phyloP scores from a whole-genome alignment of 202 grass and related monocot species.

The Bolboschoenoplectus hybrid region DNA sequence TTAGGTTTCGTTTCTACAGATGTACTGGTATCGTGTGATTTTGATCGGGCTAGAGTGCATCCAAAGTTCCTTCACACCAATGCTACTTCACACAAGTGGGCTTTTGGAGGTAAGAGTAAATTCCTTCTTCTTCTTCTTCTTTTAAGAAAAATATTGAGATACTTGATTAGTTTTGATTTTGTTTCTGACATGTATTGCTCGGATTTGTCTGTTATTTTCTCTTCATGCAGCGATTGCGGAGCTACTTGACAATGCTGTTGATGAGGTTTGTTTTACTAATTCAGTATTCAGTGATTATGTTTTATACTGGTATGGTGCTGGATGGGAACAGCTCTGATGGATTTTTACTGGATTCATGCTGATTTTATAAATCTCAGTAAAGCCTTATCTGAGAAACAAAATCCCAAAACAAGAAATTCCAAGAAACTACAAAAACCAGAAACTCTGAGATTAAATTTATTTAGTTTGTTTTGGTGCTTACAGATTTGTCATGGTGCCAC shows the following conservation, averaged over 20 bases:
- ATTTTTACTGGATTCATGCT: neutral
- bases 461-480: slow-evolving; percentile 42
- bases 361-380: neutral
- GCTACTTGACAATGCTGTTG: slow-evolving; percentile 96
- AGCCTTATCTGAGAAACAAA: neutral
- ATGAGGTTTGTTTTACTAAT: slow-evolving; percentile 71
- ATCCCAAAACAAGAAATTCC: neutral
- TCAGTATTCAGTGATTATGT: slow-evolving; percentile 19
- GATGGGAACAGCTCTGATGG: neutral
- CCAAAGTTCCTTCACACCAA: slow-evolving; percentile 97
- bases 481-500: slow-evolving; percentile 92
- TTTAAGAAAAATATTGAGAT: neutral
- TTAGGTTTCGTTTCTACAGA: slow-evolving; percentile 40
- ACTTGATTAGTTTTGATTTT: slow-evolving; percentile 21
- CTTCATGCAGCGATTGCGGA: slow-evolving; percentile 76
- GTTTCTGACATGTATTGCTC: neutral
- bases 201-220: slow-evolving; percentile 38
- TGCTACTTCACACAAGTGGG: slow-evolving; percentile 96
- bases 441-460: slow-evolving; percentile 30
- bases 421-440: neutral
- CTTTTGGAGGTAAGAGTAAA: slow-evolving; percentile 68
- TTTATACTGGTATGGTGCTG: neutral
- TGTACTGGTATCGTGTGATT: slow-evolving; percentile 58
- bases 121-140: neutral
- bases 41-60: slow-evolving; percentile 81